Evolutionary conservation across 352 stramenopile species (phyloP).

Genomic region (Pythium biforme): DNA sequence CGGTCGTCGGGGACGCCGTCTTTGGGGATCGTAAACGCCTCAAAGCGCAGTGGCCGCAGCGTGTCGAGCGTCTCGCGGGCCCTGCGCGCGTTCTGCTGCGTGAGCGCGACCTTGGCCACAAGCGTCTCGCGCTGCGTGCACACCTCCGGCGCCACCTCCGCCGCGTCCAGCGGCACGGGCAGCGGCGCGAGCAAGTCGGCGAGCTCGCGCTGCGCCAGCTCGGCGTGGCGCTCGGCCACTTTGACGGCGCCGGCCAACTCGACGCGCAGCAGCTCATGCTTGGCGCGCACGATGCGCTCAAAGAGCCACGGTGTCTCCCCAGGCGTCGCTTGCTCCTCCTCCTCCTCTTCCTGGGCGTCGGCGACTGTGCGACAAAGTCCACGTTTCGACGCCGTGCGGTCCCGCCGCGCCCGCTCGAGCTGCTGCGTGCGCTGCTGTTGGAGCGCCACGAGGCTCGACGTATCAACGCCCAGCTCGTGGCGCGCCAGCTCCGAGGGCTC

Average conservation of each 20-base stretch:
- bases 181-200: conserved; percentile 26
- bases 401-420: background rate
- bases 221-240: conserved; percentile 38
- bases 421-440: conserved; percentile 7
- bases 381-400: background rate
- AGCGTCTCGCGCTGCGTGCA: conserved; percentile 32
- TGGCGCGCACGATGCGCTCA: conserved; percentile 48
- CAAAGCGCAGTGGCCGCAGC: conserved; percentile 45
- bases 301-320: conserved; percentile 38
- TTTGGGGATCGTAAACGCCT: conserved; percentile 52
- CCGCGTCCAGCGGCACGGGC: background rate
- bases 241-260: conserved; percentile 43
- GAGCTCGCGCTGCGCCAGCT: conserved; percentile 37
- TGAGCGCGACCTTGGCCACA: conserved; percentile 44
- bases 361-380: too few relatives aligned
- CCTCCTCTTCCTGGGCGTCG: background rate
- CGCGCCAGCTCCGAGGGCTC: conserved; percentile 36
- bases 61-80: conserved; percentile 31
- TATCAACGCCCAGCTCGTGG: conserved; percentile 20
- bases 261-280: conserved; percentile 39
- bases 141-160: conserved; percentile 14
- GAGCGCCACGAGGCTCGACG: conserved; percentile 13
- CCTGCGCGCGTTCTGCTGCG: conserved; percentile 45
- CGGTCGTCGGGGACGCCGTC: conserved; percentile 32
- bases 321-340: background rate